Evolutionary conservation across 805 yeast genomes (phyloP).

Genomic region (Metschnikowia proteae): DNA sequence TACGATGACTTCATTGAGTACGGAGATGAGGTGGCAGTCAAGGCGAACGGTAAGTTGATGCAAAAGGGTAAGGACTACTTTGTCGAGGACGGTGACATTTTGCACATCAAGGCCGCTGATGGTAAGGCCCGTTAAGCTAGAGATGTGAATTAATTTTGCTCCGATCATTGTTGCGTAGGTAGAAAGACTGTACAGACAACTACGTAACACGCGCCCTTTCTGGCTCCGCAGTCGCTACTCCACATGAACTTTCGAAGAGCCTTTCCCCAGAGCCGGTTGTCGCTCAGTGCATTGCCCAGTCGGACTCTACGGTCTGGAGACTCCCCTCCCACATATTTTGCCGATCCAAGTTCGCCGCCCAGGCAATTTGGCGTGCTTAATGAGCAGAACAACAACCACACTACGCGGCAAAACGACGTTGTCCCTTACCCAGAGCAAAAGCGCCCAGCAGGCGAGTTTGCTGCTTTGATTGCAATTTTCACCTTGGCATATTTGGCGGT

Average conservation of each 20-base stretch:
- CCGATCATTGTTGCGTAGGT: neutral
- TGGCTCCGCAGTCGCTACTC: neutral
- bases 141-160: neutral
- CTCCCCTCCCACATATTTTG: slow-evolving; percentile 10
- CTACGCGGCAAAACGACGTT: neutral
- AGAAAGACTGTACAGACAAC: neutral
- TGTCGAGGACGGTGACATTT: slow-evolving; percentile 92
- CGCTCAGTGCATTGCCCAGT: neutral
- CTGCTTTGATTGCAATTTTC: slow-evolving; percentile 40
- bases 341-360: slow-evolving; percentile 12
- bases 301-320: neutral
- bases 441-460: slow-evolving; percentile 28
- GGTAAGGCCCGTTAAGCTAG: slow-evolving; percentile 62
- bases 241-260: neutral
- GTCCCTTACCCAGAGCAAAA: neutral
- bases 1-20: slow-evolving; percentile 55
- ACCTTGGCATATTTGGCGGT: slow-evolving; percentile 47
- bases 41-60: slow-evolving; percentile 82
- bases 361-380: slow-evolving; percentile 1
- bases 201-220: neutral
- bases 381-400: neutral
- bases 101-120: slow-evolving; percentile 91
- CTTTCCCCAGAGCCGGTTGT: neutral
- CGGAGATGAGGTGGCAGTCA: slow-evolving; percentile 74
- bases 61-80: slow-evolving; percentile 93